Evolutionary conservation across 768 basidiomycete species (phyloP).

Genomic region (Podaxis pistillaris): DNA sequence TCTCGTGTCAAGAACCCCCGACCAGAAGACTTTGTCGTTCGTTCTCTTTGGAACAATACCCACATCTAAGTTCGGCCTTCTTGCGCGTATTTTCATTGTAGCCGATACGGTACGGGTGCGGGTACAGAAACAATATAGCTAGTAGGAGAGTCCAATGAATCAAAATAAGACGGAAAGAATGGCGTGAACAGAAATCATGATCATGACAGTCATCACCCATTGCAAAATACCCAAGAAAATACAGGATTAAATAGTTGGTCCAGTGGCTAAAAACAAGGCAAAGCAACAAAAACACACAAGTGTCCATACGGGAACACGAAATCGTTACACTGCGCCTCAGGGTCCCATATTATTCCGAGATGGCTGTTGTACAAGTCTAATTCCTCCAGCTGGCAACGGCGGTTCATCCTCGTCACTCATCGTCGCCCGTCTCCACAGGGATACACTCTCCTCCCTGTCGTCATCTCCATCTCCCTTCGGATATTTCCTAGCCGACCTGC

Average conservation of each 20-base stretch:
- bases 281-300: background rate
- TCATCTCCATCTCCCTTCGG: slow-evolving; percentile 48
- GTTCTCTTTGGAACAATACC: slow-evolving; percentile 56
- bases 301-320: background rate
- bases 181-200: background rate
- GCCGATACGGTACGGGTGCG: background rate
- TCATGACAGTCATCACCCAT: background rate
- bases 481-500: slow-evolving; percentile 43
- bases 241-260: background rate
- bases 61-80: slow-evolving; percentile 24
- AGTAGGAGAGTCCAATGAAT: no score
- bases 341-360: background rate
- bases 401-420: slow-evolving; percentile 22
- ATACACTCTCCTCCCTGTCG: slow-evolving; percentile 61
- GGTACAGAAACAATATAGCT: background rate
- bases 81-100: background rate
- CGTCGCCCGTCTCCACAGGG: slow-evolving; percentile 41
- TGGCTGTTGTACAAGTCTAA: slow-evolving; percentile 37
- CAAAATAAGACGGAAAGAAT: background rate
- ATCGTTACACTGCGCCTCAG: background rate
- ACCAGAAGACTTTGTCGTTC: slow-evolving; percentile 44
- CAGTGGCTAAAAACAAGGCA: background rate
- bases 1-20: slow-evolving; percentile 36
- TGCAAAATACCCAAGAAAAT: background rate
- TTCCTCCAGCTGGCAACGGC: slow-evolving; percentile 25